Percentiles rank a stretch among this genome's conserved stretches.
These are phyloP conservation scores for Kalanchoe fedtschenkoi DNA, from an alignment of 164 flowering plant species.

Conservation along the genomic window DNA sequence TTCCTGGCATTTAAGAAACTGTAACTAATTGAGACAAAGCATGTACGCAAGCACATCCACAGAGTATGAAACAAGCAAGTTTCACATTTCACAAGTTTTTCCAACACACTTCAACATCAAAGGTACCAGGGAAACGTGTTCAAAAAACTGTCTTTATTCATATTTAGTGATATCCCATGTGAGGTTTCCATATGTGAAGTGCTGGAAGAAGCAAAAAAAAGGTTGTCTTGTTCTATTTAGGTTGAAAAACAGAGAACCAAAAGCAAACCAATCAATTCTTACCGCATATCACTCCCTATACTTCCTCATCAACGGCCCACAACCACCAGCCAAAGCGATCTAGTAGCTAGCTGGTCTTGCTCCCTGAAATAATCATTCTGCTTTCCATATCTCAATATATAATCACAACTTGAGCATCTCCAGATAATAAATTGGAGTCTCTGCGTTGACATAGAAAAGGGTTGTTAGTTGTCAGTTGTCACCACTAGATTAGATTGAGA, in stretches of 20 bases:
- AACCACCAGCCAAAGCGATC: neutral
- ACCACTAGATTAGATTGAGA: neutral
- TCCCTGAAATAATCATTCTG: neutral
- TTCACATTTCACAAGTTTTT: neutral
- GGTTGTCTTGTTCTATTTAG: neutral
- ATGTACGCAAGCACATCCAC: neutral
- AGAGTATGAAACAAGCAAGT: neutral
- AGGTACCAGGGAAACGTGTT: neutral
- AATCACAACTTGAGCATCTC: neutral
- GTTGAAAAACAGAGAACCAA: neutral
- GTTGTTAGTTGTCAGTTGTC: too few relatives aligned
- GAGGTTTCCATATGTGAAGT: neutral
- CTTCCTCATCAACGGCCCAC: neutral
- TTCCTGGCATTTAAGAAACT: too few relatives aligned
- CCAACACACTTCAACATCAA: neutral
- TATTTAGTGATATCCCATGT: neutral
- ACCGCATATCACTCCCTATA: neutral
- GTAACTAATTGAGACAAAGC: neutral
- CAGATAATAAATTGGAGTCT: neutral
- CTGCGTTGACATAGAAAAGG: neutral
- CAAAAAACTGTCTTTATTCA: neutral
- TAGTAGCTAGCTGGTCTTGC: neutral
- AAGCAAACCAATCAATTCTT: neutral
- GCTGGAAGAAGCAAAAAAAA: neutral
- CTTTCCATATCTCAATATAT: neutral